Percentiles rank a stretch among this genome's conserved stretches.
phyloP scores from a whole-genome alignment of 306 rosid genomes.

The Sophora flavescens region DNA sequence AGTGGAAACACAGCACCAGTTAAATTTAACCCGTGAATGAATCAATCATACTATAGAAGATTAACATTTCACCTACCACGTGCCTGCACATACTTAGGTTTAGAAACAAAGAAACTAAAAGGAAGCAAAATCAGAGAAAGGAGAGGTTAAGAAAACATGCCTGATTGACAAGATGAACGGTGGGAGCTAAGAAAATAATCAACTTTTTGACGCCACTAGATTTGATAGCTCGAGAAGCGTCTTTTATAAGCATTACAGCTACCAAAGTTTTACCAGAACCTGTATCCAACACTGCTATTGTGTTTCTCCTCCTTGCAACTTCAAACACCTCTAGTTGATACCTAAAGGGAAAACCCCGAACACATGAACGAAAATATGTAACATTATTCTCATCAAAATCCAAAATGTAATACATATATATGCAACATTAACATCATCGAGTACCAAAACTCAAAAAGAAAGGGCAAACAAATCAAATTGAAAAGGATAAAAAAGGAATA shows the following conservation, averaged over 20 bases:
- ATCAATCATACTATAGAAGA: constrained; percentile 27
- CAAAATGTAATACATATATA: not conserved
- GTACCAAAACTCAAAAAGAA: not conserved
- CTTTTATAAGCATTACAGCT: constrained; percentile 80
- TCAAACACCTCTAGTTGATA: constrained; percentile 73
- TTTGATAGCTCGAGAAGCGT: constrained; percentile 57
- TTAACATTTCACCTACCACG: not conserved
- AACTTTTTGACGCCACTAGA: constrained; percentile 51
- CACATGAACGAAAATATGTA: constrained; percentile 11
- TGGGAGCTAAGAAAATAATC: constrained; percentile 85
- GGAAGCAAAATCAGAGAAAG: not conserved
- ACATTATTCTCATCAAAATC: not conserved
- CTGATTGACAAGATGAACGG: constrained; percentile 91
- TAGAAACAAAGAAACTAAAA: not conserved
- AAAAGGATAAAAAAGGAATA: not conserved
- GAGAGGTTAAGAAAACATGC: constrained; percentile 38
- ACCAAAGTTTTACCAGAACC: constrained; percentile 86
- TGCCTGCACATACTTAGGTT: not conserved
- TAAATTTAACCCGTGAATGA: constrained; percentile 30
- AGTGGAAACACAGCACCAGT: constrained; percentile 49
- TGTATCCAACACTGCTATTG: constrained; percentile 85
- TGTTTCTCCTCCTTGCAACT: constrained; percentile 73
- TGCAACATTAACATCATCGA: not conserved
- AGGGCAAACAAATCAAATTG: not conserved
- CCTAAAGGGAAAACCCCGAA: constrained; percentile 46